phyloP scores from a whole-genome alignment of 768 basidiomycete species.

The Tephrocybe sp. region DNA sequence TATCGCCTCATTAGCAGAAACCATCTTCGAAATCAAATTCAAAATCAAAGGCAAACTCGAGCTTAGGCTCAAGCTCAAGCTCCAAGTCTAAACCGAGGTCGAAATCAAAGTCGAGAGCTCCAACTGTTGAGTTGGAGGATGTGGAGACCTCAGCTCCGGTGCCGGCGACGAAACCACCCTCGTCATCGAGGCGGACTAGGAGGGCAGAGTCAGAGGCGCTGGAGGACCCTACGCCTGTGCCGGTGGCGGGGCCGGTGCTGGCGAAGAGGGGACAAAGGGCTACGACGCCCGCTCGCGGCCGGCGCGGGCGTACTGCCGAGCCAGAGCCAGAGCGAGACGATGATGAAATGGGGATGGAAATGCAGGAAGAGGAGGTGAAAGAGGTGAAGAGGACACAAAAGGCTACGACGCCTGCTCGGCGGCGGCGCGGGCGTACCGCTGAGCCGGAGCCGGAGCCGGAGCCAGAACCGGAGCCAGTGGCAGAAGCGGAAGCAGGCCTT shows the following conservation, averaged over 20 bases:
- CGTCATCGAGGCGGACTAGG: too few relatives aligned
- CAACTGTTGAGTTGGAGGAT: neutral
- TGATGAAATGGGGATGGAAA: conserved; percentile 11
- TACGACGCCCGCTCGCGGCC: too few relatives aligned
- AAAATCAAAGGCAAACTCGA: neutral
- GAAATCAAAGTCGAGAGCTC: neutral
- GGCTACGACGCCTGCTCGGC: too few relatives aligned
- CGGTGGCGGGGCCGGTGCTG: too few relatives aligned
- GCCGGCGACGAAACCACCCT: neutral
- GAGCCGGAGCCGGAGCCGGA: too few relatives aligned
- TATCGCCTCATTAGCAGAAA: neutral
- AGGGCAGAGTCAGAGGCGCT: too few relatives aligned
- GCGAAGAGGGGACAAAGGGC: too few relatives aligned
- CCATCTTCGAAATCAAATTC: neutral
- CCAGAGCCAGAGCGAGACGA: neutral
- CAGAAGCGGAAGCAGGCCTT: neutral
- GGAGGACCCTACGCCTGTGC: too few relatives aligned
- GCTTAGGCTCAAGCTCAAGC: conserved; percentile 7
- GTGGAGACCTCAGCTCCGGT: neutral
- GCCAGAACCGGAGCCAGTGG: neutral
- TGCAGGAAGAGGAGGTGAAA: too few relatives aligned
- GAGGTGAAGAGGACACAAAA: too few relatives aligned
- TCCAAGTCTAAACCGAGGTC: neutral
- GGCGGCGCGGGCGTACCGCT: too few relatives aligned
- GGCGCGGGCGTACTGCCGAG: too few relatives aligned